Evolutionary conservation across 768 basidiomycete genomes (phyloP).

Genomic region (Pisolithus marmoratus): DNA sequence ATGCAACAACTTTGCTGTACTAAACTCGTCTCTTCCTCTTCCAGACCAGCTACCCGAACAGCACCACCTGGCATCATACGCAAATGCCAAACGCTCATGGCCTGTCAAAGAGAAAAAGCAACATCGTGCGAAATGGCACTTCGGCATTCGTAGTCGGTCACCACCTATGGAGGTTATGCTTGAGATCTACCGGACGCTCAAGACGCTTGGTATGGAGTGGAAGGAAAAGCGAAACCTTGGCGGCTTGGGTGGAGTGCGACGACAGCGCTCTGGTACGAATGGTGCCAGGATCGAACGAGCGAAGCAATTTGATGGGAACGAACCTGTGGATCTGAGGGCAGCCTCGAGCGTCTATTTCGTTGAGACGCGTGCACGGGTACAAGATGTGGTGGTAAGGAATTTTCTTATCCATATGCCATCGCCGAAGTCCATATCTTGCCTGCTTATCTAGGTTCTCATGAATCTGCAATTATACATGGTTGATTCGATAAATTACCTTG

Average conservation of each 20-base stretch:
- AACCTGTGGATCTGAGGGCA: constrained; percentile 56
- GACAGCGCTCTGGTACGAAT: constrained; percentile 28
- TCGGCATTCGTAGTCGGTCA: constrained; percentile 89
- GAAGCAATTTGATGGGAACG: constrained; percentile 53
- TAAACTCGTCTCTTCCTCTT: constrained; percentile 82
- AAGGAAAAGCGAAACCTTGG: constrained; percentile 81
- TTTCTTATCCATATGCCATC: neutral
- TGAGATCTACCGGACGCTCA: constrained; percentile 92
- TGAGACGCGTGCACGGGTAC: constrained; percentile 85
- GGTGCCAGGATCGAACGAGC: constrained; percentile 56
- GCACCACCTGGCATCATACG: constrained; percentile 68
- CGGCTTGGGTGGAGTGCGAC: constrained; percentile 52
- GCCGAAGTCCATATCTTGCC: neutral
- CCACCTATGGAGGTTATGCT: constrained; percentile 99
- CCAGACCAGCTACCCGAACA: constrained; percentile 57
- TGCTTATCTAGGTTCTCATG: constrained; percentile 71
- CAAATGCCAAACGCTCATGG: constrained; percentile 41
- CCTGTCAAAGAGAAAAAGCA: constrained; percentile 60
- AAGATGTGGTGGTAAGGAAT: constrained; percentile 80
- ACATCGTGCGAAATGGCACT: constrained; percentile 92
- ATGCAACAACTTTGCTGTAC: constrained; percentile 73
- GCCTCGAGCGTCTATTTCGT: constrained; percentile 86
- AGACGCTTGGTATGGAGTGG: constrained; percentile 95
- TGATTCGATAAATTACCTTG: constrained; percentile 92
- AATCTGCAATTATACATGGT: constrained; percentile 97